Evolutionary conservation across 2,329 filamentous ascomycete species (phyloP).

Genomic region (Epichloe brachyelytri): DNA sequence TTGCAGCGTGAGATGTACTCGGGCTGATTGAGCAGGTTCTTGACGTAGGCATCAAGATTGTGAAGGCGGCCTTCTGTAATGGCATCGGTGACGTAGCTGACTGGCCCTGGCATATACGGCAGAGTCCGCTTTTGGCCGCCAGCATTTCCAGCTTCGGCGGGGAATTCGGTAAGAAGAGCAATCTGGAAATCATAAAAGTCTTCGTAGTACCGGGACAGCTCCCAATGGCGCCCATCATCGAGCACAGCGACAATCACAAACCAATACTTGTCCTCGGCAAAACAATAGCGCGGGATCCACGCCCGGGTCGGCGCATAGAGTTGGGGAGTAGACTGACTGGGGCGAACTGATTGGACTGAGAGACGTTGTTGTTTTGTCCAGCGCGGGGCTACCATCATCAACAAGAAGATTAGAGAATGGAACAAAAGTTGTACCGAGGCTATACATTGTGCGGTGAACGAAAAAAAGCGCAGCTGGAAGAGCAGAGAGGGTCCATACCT

Average conservation of each 20-base stretch:
- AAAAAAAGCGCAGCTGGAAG: neutral
- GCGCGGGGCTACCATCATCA: conserved; percentile 10
- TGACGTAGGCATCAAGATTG: conserved; percentile 91
- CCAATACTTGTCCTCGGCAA: conserved; percentile 97
- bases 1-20: conserved; percentile 73
- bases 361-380: conserved; percentile 13
- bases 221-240: conserved; percentile 85
- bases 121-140: conserved; percentile 67
- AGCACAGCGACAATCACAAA: conserved; percentile 89
- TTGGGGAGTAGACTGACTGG: conserved; percentile 34
- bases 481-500: conserved; percentile 11
- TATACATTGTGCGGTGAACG: neutral
- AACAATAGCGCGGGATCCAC: conserved; percentile 84
- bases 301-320: conserved; percentile 68
- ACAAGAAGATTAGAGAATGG: neutral
- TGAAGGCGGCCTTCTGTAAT: conserved; percentile 88
- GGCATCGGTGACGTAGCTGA: conserved; percentile 95
- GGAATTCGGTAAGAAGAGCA: conserved; percentile 81
- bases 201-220: conserved; percentile 88
- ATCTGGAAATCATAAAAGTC: conserved; percentile 99
- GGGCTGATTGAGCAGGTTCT: conserved; percentile 74
- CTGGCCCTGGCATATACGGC: conserved; percentile 95
- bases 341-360: conserved; percentile 23
- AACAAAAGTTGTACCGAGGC: neutral
- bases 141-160: conserved; percentile 81